These are phyloP conservation scores for Neofusicoccum sp. DNA, from an alignment of 2,329 filamentous ascomycete genomes.

Conservation along the genomic window DNA sequence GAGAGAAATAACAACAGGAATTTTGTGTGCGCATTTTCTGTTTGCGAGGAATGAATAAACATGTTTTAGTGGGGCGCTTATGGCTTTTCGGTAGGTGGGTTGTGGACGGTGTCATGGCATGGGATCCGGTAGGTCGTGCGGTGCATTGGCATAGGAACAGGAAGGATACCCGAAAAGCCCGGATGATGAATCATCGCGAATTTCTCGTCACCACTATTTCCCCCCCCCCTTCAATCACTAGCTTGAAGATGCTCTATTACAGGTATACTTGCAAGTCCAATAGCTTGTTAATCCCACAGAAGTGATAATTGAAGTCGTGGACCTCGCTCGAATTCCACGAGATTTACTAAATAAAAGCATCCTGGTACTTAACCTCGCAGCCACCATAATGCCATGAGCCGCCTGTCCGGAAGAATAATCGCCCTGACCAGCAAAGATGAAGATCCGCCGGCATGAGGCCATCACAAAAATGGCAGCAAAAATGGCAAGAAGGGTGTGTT, in stretches of 20 bases:
- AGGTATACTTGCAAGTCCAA: too few relatives aligned
- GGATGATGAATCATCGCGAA: neutral
- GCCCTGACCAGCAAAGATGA: neutral
- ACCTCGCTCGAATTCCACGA: too few relatives aligned
- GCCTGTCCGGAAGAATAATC: too few relatives aligned
- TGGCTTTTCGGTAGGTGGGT: neutral
- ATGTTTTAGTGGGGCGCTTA: neutral
- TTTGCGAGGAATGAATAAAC: too few relatives aligned
- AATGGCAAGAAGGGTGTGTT: neutral
- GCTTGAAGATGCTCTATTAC: neutral
- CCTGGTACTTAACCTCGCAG: too few relatives aligned
- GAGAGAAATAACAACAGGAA: neutral
- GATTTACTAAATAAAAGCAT: too few relatives aligned
- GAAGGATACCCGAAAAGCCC: neutral
- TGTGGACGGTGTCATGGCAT: too few relatives aligned
- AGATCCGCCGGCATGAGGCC: neutral
- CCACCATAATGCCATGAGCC: too few relatives aligned
- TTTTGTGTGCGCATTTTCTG: too few relatives aligned
- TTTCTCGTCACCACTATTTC: neutral
- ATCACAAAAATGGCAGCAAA: neutral
- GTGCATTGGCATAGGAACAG: neutral
- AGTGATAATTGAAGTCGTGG: too few relatives aligned
- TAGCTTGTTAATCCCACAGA: too few relatives aligned
- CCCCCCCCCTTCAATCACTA: neutral
- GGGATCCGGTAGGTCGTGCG: neutral